phyloP scores from a whole-genome alignment of 768 basidiomycete genomes.

The Royoungia palumana region DNA sequence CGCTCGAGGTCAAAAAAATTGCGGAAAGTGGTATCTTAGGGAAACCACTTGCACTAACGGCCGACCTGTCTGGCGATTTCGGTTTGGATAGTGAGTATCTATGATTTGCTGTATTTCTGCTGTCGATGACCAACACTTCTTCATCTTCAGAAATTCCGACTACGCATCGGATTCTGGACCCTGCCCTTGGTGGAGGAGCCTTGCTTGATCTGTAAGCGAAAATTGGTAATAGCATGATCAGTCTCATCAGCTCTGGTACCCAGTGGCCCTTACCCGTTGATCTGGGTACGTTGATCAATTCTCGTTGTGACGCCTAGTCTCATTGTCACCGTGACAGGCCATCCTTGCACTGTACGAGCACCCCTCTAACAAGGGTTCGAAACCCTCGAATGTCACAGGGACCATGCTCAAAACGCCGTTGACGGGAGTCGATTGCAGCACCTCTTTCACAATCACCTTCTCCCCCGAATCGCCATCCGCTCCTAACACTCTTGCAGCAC shows the following conservation, averaged over 20 bases:
- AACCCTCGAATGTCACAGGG: constrained; percentile 58
- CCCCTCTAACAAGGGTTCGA: constrained; percentile 59
- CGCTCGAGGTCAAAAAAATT: constrained; percentile 59
- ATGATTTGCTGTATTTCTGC: background rate
- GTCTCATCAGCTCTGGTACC: constrained; percentile 2
- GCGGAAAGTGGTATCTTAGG: constrained; percentile 64
- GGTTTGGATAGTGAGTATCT: constrained; percentile 51
- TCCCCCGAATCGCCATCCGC: constrained; percentile 38
- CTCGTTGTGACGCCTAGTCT: constrained; percentile 1
- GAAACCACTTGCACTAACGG: constrained; percentile 61
- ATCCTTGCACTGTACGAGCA: constrained; percentile 78
- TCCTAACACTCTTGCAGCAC: constrained; percentile 49
- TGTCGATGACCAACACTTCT: background rate
- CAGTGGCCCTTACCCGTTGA: constrained; percentile 78
- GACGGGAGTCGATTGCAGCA: constrained; percentile 77
- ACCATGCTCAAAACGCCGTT: constrained; percentile 75
- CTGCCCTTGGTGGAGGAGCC: constrained; percentile 76
- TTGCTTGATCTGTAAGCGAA: constrained; percentile 73
- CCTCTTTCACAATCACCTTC: constrained; percentile 73
- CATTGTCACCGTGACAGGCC: constrained; percentile 50
- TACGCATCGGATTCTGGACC: constrained; percentile 76
- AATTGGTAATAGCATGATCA: background rate
- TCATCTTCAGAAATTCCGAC: constrained; percentile 60
- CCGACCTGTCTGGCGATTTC: constrained; percentile 75
- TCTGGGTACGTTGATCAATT: constrained; percentile 53